Evolutionary conservation across 495 filamentous ascomycete genomes (phyloP), one percentile per base, ranked within the genome.

Genomic region (Penicillium odoratum): DNA sequence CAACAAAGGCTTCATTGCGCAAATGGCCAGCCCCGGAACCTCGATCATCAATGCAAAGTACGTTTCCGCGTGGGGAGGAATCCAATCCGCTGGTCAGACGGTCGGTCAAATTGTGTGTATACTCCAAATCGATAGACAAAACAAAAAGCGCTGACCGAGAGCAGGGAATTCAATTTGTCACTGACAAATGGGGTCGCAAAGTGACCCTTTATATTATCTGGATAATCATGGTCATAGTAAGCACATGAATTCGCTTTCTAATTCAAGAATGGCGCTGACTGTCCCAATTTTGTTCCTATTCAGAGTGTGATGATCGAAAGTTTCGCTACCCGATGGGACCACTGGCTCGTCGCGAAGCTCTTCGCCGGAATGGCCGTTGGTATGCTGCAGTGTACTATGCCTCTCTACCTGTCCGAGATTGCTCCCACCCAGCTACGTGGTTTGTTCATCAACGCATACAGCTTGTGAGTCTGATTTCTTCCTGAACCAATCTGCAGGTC

Each of bases 291-390:
- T 4, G 9, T 13, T 10, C 7, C 21, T 21, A 21, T 11, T 29
- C 25, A 71, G 71, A 76, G 74, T 46, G 56, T 74, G 1, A 70
- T 75, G 16, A 68, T 71, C 29, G 74, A 77, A 44, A 64, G 69
- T 1, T 72, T 77, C 34, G 70, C 73, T 2, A 72, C 63, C 4
- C 48, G 53, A 16, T 77, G 74, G 74, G 49, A 69, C 5, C 68
- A 72, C 54, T 77, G 73, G 73, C 69, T 77, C 10, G 69, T 68
- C 10, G 73, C 74, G 1, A 77, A 77, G 43, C 65, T 77, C 2
- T 69, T 77, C 31, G 72, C 73, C 8, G 74, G 74, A 4, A 69
- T 73, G 64, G 74, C 70, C 3, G 74, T 77, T 2, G 74, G 74
- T 16, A 73, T 73, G 70, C 51, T 77, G 25, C 74, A 77, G 47